These are phyloP conservation scores for Excoecaria cochinchinensis DNA, from an alignment of 345 rosid species.

Conservation along the genomic window DNA sequence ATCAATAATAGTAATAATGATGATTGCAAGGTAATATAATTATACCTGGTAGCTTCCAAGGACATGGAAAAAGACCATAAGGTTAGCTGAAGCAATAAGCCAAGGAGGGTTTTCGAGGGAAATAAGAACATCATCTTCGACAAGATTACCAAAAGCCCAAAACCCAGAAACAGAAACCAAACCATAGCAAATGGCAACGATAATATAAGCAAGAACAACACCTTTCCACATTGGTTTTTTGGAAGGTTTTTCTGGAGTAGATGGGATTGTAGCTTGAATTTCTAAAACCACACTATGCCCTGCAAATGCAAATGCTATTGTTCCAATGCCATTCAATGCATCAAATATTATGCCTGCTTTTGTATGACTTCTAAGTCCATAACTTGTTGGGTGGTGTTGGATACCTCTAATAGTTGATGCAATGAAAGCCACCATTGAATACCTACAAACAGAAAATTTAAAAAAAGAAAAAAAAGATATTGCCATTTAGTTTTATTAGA, in stretches of 20 bases:
- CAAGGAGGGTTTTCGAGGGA: slow-evolving; percentile 42
- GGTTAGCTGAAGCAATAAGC: slow-evolving; percentile 47
- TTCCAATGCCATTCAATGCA: slow-evolving; percentile 35
- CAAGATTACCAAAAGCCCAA: slow-evolving; percentile 48
- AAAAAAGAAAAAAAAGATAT: too few relatives aligned
- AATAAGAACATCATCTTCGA: slow-evolving; percentile 54
- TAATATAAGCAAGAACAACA: slow-evolving; percentile 39
- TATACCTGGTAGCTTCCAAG: slow-evolving; percentile 58
- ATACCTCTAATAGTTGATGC: slow-evolving; percentile 8
- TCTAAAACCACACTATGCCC: slow-evolving; percentile 64
- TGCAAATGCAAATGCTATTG: slow-evolving; percentile 58
- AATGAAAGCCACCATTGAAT: slow-evolving; percentile 22
- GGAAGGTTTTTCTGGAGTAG: slow-evolving; percentile 49
- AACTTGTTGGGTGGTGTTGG: background rate
- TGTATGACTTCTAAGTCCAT: slow-evolving; percentile 8
- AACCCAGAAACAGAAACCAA: slow-evolving; percentile 44
- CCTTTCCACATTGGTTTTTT: slow-evolving; percentile 66
- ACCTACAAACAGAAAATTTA: slow-evolving; percentile 2
- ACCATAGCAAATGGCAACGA: slow-evolving; percentile 48
- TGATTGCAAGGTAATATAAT: background rate
- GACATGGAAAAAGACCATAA: slow-evolving; percentile 54
- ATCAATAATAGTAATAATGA: background rate
- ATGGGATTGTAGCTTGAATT: slow-evolving; percentile 67
- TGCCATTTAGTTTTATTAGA: too few relatives aligned
- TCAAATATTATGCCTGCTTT: slow-evolving; percentile 17